Evolutionary conservation across 352 stramenopile species (phyloP), one percentile per base, ranked within the genome.

Genomic region (Phytophthora rubi): DNA sequence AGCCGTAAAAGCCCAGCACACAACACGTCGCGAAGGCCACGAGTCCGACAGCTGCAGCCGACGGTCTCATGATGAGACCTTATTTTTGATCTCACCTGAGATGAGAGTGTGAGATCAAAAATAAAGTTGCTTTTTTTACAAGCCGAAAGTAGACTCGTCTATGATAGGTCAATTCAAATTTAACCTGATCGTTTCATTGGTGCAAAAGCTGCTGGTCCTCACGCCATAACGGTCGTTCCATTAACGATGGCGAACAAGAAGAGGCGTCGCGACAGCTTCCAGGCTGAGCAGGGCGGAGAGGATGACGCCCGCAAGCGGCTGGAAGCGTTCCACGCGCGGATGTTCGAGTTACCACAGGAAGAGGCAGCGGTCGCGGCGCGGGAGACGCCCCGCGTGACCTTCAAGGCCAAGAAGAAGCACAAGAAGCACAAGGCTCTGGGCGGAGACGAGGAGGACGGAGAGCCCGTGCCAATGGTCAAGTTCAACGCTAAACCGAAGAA

Each of bases 261-360:
- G 67, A 75, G 81, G 2, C 68, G 62, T n/a, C 79, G 79, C 16
- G 70, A 63, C 15, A 82, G 72, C 51, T 64, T 78, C 53, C 60
- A 73, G 48, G 60, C 15, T 49, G 69, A 66, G 37, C 44, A 75
- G 18, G 21, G 28, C 28, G 48, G 32, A 42, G 48, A 65, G 13
- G 67, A 80, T 23, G 72, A 88, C 53, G 73, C 83, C 5, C 73
- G 57, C 59, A 57, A 83, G 62, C 75, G 82, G 4, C 60, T 91
- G 13, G 76, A 53, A 23, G 77, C 75, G 16, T 93, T 93, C 69
- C 76, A 75, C 6, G 72, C 63, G 42, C 73, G 72, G 6, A 89
- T 93, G 81, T 92, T 93, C 58, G 80, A 90, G 37, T 37, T 79
- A 16, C 76, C 68, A 9, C 62, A 49, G 60, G 73, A 52, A 59